Evolutionary conservation across 2,329 filamentous ascomycete genomes (phyloP).

Genomic region (Cladophialophora psammophila): DNA sequence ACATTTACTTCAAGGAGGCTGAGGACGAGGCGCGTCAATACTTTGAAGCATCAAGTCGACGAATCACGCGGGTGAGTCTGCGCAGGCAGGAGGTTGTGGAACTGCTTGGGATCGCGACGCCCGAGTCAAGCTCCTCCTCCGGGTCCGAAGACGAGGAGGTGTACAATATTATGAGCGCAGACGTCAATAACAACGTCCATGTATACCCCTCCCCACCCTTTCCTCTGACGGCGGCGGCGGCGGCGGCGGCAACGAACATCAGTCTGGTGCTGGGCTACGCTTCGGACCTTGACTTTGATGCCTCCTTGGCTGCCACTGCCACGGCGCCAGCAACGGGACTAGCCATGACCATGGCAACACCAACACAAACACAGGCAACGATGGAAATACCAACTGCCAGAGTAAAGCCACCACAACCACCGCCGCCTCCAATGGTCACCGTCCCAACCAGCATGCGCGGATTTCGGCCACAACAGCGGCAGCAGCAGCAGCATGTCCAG

Average conservation of each 20-base stretch:
- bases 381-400: too few species aligned
- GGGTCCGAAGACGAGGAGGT: neutral
- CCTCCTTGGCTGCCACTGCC: neutral
- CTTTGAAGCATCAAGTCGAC: slow-evolving; percentile 21
- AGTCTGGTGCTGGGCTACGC: neutral
- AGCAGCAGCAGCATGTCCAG: too few species aligned
- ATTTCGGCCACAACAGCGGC: too few species aligned
- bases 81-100: slow-evolving; percentile 10
- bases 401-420: too few species aligned
- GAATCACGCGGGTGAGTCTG: slow-evolving; percentile 13
- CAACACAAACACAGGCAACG: too few species aligned
- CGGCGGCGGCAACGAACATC: neutral
- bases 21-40: slow-evolving; percentile 18
- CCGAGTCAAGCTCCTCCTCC: slow-evolving; percentile 7
- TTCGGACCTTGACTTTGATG: neutral
- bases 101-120: slow-evolving; percentile 5
- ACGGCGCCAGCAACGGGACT: too few species aligned
- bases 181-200: neutral
- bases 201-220: neutral
- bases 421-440: too few species aligned
- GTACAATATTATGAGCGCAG: neutral
- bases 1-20: slow-evolving; percentile 4
- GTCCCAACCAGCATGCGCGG: too few species aligned
- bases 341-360: too few species aligned
- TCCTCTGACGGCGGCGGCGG: neutral